Base-by-base conservation (phyloP, 2,329 filamentous ascomycete genomes). In the Verticillium tricorpus region DNA sequence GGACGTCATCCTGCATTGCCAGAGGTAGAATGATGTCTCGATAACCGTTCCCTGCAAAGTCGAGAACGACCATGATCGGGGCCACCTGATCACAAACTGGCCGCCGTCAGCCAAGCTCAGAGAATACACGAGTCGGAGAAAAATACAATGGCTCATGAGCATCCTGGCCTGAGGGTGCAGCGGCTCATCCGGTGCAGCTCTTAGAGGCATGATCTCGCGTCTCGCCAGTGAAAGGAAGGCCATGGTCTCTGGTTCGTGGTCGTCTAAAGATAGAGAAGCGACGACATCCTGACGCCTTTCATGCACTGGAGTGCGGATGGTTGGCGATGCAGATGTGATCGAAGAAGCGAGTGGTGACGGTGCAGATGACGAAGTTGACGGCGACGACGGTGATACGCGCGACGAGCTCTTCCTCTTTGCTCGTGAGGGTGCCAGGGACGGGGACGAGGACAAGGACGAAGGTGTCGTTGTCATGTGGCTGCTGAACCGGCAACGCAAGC, bases 21-120 rank as follows among this genome's bases (percentile, higher is more conserved):
- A 78, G 71, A 2, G 76, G 75, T 2, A 78, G 67, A 7, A 78
- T 70, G 12, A 77, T 61, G 6, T 77, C 67, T 28, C 76, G 68
- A 52, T 78, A 78, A 15, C 75, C 76, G 40, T 78, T 78, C 9
- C 63, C 67, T 0, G 67, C 57, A 5, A 65, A 69, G 60, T 78
- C 76, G 11, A 77, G 63, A 0, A 78, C 71, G 1, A 78, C 75
- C 76, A 78, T 78, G 22, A 72, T 70, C 0, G 74, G 72, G 0
- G 76, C 76, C 11, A 78, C 71, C 12, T 61, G 70, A 19, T 73
- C 67, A 4, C 76, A 73, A 55, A 77, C 74, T 76, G 3, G 25
- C 25, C n/a, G 22, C n/a, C 14, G 57, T 58, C 25, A 58, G 57
- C 25, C 15, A 22, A 22, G 45, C 4, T 3, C 0, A 2, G 0